Evolutionary conservation across 345 rosid genomes (phyloP), one percentile per base, ranked within the genome.

Genomic region (Citrus sp.): DNA sequence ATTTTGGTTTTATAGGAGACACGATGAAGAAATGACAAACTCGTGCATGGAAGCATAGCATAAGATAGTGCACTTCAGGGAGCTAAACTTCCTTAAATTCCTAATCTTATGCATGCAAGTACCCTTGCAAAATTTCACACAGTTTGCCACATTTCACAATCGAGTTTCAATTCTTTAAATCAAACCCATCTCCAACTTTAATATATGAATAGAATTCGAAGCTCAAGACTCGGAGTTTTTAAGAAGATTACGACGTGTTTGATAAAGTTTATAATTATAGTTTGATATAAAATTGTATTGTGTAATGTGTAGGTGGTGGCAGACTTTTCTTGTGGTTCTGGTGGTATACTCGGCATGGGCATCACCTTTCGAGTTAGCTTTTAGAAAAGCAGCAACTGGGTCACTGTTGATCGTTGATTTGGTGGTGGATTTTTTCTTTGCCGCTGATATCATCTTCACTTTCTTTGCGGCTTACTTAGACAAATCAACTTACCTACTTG

Each of bases 271-370:
- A 12, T 12, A 32, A 14, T 62, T 27, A 5, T 27, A 5, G 28
- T 3, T 3, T 61, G 14, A 27, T 27, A 10, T 12, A 13, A 10
- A 1, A 2, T 27, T 7, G 1, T 28, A 6, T 14, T 14, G 32
- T 5, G 16, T 63, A 0, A 8, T 69, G 6, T 73, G 88, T 79
- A 93, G 99, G 78, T 82, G 80, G 85, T 93, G 99, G 99, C 94
- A 93, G 70, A 84, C 95, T 13, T 87, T 88, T 69, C 86, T 96
- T 32, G 97, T 93, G 78, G 79, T 79, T 24, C 78, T 96, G 75
- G 97, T 93, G 74, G 80, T 89, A 0, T 93, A 96, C 88, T 92
- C 97, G 0, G 93, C 97, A n/a, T 96, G 99, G 99, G 92, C 93
- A 62, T 89, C 98, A 22, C 85, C 88, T 1, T 96, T 96, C 40